A percentile compares a stretch with the other conserved stretches of the same genome.
These are phyloP conservation scores for Yamadazyma songkhlaensis DNA, from an alignment of 1,139 yeast genomes.

Conservation along the genomic window DNA sequence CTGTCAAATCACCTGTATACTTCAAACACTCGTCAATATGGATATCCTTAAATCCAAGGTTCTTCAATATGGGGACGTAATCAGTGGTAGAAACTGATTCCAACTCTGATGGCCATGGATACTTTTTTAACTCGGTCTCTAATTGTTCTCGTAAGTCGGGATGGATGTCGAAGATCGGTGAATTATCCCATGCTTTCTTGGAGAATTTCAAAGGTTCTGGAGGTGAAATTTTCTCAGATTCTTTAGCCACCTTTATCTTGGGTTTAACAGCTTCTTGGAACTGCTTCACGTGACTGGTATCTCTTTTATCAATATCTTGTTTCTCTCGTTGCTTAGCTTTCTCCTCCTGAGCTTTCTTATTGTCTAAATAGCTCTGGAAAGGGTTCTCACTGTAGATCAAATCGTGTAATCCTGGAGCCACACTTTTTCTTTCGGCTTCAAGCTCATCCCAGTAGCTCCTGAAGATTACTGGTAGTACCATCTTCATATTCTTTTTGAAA, in stretches of 20 bases:
- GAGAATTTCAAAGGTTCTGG: conserved; percentile 1
- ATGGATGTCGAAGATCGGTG: conserved; percentile 53
- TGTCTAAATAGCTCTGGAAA: conserved; percentile 31
- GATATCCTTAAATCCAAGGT: conserved; percentile 63
- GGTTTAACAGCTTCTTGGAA: background rate
- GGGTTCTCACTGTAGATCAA: conserved; percentile 66
- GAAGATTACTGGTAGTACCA: conserved; percentile 84
- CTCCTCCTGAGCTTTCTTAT: conserved; percentile 1
- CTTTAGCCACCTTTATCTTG: background rate
- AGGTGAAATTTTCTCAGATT: conserved; percentile 1
- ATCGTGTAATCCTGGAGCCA: conserved; percentile 47
- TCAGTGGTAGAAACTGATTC: background rate
- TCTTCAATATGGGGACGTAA: conserved; percentile 20
- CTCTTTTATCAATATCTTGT: background rate
- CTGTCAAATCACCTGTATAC: conserved; percentile 53
- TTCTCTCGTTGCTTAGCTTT: conserved; percentile 5
- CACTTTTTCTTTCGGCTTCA: conserved; percentile 52
- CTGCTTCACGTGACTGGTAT: background rate
- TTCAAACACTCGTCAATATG: conserved; percentile 73
- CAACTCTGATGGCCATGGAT: conserved; percentile 47
- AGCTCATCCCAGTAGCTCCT: conserved; percentile 74
- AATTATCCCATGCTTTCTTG: conserved; percentile 62
- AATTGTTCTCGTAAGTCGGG: conserved; percentile 50
- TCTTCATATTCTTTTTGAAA: conserved; percentile 75
- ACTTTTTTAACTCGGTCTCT: conserved; percentile 52